phyloP scores from a whole-genome alignment of 1,139 yeast genomes.

The Saccharomyces pastorianus region DNA sequence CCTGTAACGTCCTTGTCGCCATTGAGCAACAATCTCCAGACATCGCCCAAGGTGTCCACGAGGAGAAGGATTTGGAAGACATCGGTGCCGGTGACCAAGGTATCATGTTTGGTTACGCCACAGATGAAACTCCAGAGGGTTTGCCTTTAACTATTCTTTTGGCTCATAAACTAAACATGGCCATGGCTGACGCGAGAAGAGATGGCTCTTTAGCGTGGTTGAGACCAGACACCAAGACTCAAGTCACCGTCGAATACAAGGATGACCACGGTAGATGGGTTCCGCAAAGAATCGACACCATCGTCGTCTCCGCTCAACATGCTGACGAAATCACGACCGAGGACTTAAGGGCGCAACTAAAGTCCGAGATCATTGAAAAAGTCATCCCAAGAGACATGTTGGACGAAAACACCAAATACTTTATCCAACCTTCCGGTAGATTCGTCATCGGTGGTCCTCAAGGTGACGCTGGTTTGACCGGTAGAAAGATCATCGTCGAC shows the following conservation, averaged over 20 bases:
- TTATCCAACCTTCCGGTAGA: slow-evolving; percentile 97
- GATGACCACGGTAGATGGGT: slow-evolving; percentile 88
- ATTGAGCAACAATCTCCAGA: slow-evolving; percentile 98
- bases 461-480: slow-evolving; percentile 98
- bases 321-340: slow-evolving; percentile 89
- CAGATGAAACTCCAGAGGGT: slow-evolving; percentile 94
- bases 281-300: slow-evolving; percentile 91
- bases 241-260: slow-evolving; percentile 92
- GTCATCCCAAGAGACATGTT: slow-evolving; percentile 82
- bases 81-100: slow-evolving; percentile 99
- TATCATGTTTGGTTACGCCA: slow-evolving; percentile 98
- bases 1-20: slow-evolving; percentile 96
- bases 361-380: slow-evolving; percentile 72
- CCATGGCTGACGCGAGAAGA: slow-evolving; percentile 92
- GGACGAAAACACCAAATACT: slow-evolving; percentile 89
- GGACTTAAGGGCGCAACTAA: slow-evolving; percentile 71
- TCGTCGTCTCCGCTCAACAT: slow-evolving; percentile 94
- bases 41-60: slow-evolving; percentile 96
- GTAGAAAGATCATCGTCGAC: slow-evolving; percentile 97
- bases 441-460: slow-evolving; percentile 99
- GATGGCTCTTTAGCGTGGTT: slow-evolving; percentile 87
- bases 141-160: slow-evolving; percentile 87
- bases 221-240: slow-evolving; percentile 98
- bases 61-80: slow-evolving; percentile 90
- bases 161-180: slow-evolving; percentile 91